Percentiles rank a stretch among this genome's conserved stretches.
Evolutionary conservation across 768 basidiomycete genomes (phyloP).

Genomic region (Lactifluus piperatus): DNA sequence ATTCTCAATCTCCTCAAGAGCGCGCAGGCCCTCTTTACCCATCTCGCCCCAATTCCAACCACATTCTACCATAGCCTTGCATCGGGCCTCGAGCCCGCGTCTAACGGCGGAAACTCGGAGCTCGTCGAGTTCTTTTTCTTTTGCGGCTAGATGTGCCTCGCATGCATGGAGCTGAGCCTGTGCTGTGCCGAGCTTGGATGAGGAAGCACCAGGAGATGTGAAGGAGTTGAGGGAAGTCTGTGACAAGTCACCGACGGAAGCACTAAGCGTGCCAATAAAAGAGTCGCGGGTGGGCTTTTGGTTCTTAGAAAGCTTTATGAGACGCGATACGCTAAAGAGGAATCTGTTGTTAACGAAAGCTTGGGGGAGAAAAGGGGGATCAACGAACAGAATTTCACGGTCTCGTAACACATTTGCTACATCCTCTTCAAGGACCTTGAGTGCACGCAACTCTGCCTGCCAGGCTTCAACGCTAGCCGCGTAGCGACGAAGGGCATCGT

Average conservation of each 20-base stretch:
- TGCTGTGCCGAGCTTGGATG: constrained; percentile 49
- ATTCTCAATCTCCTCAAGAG: constrained; percentile 26
- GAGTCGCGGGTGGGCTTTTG: constrained; percentile 34
- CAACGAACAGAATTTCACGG: constrained; percentile 66
- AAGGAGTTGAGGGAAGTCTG: constrained; percentile 18
- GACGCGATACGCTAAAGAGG: constrained; percentile 53
- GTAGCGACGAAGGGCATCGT: constrained; percentile 61
- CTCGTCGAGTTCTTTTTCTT: constrained; percentile 54
- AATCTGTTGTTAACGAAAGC: not conserved
- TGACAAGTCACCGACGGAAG: constrained; percentile 32
- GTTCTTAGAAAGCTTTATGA: constrained; percentile 70
- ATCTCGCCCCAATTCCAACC: constrained; percentile 60
- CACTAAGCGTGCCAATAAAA: constrained; percentile 32
- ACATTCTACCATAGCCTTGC: constrained; percentile 58
- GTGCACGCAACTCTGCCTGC: constrained; percentile 46
- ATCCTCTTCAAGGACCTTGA: constrained; percentile 68
- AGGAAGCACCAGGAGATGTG: not conserved
- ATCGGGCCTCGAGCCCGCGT: constrained; percentile 54
- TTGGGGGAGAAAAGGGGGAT: not conserved
- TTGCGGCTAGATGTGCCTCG: constrained; percentile 60
- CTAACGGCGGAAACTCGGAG: constrained; percentile 47
- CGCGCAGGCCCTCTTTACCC: constrained; percentile 53
- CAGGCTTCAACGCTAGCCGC: constrained; percentile 53
- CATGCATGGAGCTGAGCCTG: constrained; percentile 79
- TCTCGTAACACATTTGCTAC: constrained; percentile 62